Base-by-base conservation (phyloP, 2,329 filamentous ascomycete species). In the Septoria petroselini region DNA sequence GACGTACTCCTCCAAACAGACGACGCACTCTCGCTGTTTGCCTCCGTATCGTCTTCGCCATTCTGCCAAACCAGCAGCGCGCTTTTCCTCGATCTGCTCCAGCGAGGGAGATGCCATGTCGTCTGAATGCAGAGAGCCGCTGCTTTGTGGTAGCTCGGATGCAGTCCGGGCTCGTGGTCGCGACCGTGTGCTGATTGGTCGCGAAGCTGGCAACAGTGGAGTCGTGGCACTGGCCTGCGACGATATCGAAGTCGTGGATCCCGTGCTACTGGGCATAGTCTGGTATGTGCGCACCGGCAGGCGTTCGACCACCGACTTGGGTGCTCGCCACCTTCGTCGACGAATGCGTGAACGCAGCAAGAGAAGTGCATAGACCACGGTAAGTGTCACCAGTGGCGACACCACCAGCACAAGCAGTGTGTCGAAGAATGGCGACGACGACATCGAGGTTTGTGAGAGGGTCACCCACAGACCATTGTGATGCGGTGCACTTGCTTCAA, bases 271-370 rank as follows among this genome's bases (percentile, higher is more conserved):
- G 2, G 80, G 74, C 29, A 95, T 87, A 0, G 91, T 95, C 62
- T 95, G 91, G 65, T 96, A 98, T 0, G 91, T 97, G 52, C 91
- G 84, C 11, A 98, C 90, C 1, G 93, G 93, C n/a, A 98, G 78
- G 51, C 87, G 84, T 60, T 96, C 91, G 14, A 98, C 91, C 0
- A 98, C 84, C 1, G 89, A 95, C 70, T 98, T 98, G 4, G 93
- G 93, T n/a, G 93, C 93, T 62, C 93, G 83, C 91, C 93, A 98
- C 60, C 91, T 81, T 56, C 91, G 81, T 52, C 91, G 81, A 42
- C 91, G 84, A 60, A 96, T 94, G 52, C 91, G 85, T 39, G 91
- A 91, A 47, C 93, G 85, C 30, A 97, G 75, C 33, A 97, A 80
- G 4, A 97, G 77, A 8, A 97, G 77, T 9, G 88, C 86, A 65